Evolutionary conservation across 2,329 filamentous ascomycete species (phyloP).

Genomic region (Fusarium ramigenum): DNA sequence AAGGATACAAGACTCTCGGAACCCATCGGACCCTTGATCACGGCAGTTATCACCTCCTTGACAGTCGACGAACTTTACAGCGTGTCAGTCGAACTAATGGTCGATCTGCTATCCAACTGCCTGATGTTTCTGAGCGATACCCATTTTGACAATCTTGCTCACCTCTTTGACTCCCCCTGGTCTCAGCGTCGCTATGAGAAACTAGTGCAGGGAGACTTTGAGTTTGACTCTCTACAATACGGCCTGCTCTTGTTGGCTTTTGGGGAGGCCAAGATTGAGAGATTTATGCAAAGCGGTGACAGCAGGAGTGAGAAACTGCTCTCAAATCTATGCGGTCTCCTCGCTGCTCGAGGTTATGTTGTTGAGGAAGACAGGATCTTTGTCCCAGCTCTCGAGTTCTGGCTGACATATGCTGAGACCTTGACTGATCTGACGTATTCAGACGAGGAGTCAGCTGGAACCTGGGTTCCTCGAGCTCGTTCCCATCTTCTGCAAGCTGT

Average conservation of each 20-base stretch:
- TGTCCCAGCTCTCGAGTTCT: constrained; percentile 80
- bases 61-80: constrained; percentile 67
- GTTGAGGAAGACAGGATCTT: constrained; percentile 80
- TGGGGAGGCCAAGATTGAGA: constrained; percentile 70
- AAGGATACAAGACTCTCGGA: constrained; percentile 66
- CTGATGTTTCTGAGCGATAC: constrained; percentile 67
- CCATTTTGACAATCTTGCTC: constrained; percentile 66
- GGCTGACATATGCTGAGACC: constrained; percentile 79
- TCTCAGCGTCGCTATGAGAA: constrained; percentile 64
- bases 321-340: constrained; percentile 68
- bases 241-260: constrained; percentile 74
- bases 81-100: constrained; percentile 69
- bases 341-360: constrained; percentile 72
- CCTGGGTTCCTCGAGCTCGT: constrained; percentile 69
- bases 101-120: constrained; percentile 72
- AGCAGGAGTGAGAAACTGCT: constrained; percentile 64
- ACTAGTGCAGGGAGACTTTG: constrained; percentile 67
- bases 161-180: constrained; percentile 70
- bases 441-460: constrained; percentile 54
- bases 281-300: constrained; percentile 64
- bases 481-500: constrained; percentile 70
- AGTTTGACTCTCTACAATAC: constrained; percentile 72
- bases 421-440: constrained; percentile 67
- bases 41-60: constrained; percentile 69
- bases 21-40: constrained; percentile 68